Evolutionary conservation across 352 stramenopile species (phyloP), one percentile per base, ranked within the genome.

Genomic region (Phytophthora cactorum): DNA sequence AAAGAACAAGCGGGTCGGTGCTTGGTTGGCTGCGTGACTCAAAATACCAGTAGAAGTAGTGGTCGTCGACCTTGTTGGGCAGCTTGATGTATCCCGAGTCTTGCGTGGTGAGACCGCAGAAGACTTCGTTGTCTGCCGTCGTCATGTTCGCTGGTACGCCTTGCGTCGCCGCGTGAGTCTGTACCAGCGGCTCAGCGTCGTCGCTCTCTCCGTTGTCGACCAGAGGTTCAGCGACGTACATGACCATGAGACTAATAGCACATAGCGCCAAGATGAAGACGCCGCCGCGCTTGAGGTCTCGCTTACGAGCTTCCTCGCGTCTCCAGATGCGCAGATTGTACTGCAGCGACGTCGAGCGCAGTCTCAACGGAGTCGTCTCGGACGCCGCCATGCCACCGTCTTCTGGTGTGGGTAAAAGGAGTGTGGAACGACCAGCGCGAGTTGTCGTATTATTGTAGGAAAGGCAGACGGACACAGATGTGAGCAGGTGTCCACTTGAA

Each of bases 21-120:
- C 22, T 55, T 12, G 79, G 79, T 11, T 79, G 60, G 11, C 63
- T 70, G n/a, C 79, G 73, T 2, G 84, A 89, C 69, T 89, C 79
- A 52, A 86, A 86, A 71, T 80, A 89, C 84, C 84, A 92, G 60
- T 89, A 90, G 59, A 90, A 90, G 65, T 89, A 92, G 41, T 89
- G 64, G 65, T 90, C 81, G 58, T 88, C 80, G 51, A 79, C 63
- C 63, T 88, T 89, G 82, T 88, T 86, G 32, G 79, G 65, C 9
- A 91, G 70, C 56, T 82, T 75, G 53, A 91, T 72, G 69, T 87
- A 89, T 3, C 79, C 82, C 0, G 82, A 77, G 58, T 81, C 83
- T 52, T 79, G 63, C 27, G 51, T 86, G 50, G 67, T 79, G 15
- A 77, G 72, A 38, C 81, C 76, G 52, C 78, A 86, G 54, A 84